Base-by-base conservation (phyloP, 108 stramenopile genomes). In the Skeletonema potamos region DNA sequence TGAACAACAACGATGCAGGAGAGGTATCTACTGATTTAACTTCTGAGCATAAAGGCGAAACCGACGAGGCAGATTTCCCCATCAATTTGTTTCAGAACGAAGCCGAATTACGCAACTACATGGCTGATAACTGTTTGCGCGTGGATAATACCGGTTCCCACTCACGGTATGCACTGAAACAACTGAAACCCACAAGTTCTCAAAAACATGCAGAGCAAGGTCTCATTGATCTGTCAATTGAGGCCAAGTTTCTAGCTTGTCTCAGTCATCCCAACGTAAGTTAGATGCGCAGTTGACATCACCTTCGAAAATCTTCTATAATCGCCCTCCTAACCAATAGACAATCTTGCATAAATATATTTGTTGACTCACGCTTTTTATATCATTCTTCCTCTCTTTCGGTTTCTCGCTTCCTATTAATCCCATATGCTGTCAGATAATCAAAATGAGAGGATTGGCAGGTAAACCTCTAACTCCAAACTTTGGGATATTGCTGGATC, bases 231-330 rank as follows among this genome's bases (percentile, higher is more conserved):
- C 32, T 92, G 17, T 84, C 91, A 0, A 74, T 80, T 12, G 91
- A 92, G 81, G 88, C 88, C n/a, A 82, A 87, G 64, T 85, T 92
- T 29, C 66, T 92, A 12, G 56, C 82, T 8, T 62, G 72, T 34
- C 46, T 92, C 54, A 73, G 79, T 15, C 91, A 92, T 69, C 87
- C 88, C 6, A 87, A 92, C 62, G 78, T 92, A 18, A 76, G n/a
- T n/a, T n/a, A n/a, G n/a, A n/a, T n/a, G n/a, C n/a, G n/a, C n/a
- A n/a, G n/a, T n/a, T n/a, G n/a, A n/a, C n/a, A n/a, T n/a, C n/a
- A n/a, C n/a, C n/a, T n/a, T n/a, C n/a, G n/a, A n/a, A n/a, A n/a
- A n/a, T n/a, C n/a, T n/a, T n/a, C n/a, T n/a, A n/a, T n/a, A n/a
- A n/a, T n/a, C n/a, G n/a, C n/a, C n/a, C n/a, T n/a, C n/a, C n/a